Conservation (phyloP, 2,329 filamentous ascomycete species). For the Trichoderma lentiforme region DNA sequence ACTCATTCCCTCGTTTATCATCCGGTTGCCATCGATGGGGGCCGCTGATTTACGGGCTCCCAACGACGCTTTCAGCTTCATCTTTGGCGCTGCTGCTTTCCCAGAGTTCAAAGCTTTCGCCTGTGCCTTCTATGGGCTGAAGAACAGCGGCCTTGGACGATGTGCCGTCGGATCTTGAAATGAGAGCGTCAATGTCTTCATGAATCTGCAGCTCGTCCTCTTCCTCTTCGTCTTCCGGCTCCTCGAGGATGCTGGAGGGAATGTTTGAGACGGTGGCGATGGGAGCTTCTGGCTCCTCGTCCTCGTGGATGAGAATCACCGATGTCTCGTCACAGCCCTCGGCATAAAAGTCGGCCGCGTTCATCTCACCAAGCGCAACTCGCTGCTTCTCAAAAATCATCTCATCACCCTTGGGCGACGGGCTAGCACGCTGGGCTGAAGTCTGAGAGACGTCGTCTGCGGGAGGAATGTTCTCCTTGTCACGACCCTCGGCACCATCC, state of each 20-base stretch:
- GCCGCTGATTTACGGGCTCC: constrained; percentile 13
- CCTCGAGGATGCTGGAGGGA: constrained; percentile 1
- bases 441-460: constrained; percentile 61
- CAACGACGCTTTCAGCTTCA: constrained; percentile 40
- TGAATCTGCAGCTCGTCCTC: constrained; percentile 23
- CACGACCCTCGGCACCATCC: constrained; percentile 56
- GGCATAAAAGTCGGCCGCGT: constrained; percentile 64
- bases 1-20: constrained; percentile 15
- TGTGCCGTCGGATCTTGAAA: constrained; percentile 35
- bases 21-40: constrained; percentile 21
- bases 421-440: constrained; percentile 33
- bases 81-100: constrained; percentile 65
- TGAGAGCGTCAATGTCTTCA: constrained; percentile 37
- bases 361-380: constrained; percentile 63
- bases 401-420: constrained; percentile 39
- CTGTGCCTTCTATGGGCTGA: constrained; percentile 55
- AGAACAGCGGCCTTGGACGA: constrained; percentile 47
- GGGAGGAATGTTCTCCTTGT: constrained; percentile 94
- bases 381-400: constrained; percentile 64
- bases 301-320: constrained; percentile 59
- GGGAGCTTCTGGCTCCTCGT: constrained; percentile 38
- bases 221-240: constrained; percentile 18
- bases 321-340: constrained; percentile 62
- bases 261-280: neutral
- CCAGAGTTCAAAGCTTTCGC: constrained; percentile 65